Percentiles rank a stretch among this genome's conserved stretches.
Conservation (phyloP, 441 rosid genomes). For the Brassica balearica region DNA sequence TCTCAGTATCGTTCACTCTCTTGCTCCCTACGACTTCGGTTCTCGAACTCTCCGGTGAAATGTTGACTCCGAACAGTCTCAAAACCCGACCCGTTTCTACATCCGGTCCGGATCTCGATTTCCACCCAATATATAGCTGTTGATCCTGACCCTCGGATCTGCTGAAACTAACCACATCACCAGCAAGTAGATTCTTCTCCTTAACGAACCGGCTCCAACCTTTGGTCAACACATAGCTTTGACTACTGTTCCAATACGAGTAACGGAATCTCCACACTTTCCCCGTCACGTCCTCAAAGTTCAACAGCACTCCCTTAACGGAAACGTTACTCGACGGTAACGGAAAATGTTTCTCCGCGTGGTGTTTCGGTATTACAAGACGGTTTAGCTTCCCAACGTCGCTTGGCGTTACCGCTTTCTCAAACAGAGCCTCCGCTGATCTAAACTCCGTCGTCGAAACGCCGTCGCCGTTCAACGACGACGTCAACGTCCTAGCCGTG, state of each 20-base stretch:
- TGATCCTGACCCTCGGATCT: constrained; percentile 78
- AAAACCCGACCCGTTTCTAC: constrained; percentile 48
- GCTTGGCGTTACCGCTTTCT: constrained; percentile 92
- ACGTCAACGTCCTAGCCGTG: constrained; percentile 32
- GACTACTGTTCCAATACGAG: constrained; percentile 98
- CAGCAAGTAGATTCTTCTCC: constrained; percentile 84
- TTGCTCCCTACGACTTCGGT: constrained; percentile 56
- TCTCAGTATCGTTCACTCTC: constrained; percentile 64
- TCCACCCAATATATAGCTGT: constrained; percentile 78
- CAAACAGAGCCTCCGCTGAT: constrained; percentile 77
- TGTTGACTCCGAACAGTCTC: constrained; percentile 87
- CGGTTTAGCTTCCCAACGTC: constrained; percentile 97
- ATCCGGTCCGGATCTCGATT: constrained; percentile 49
- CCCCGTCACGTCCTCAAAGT: constrained; percentile 78
- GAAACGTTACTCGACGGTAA: constrained; percentile 48
- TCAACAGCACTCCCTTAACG: constrained; percentile 73
- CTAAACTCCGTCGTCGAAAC: constrained; percentile 36
- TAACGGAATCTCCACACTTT: constrained; percentile 97
- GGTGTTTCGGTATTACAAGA: constrained; percentile 89
- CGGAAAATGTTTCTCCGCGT: constrained; percentile 96
- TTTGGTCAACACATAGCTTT: constrained; percentile 91
- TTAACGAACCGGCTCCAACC: constrained; percentile 99
- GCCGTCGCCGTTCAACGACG: constrained; percentile 23
- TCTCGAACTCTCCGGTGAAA: constrained; percentile 47
- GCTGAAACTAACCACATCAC: constrained; percentile 80